These are phyloP conservation scores for Fennellomyces sp. DNA, from an alignment of 371 early-diverging fungal species.

Conservation along the genomic window DNA sequence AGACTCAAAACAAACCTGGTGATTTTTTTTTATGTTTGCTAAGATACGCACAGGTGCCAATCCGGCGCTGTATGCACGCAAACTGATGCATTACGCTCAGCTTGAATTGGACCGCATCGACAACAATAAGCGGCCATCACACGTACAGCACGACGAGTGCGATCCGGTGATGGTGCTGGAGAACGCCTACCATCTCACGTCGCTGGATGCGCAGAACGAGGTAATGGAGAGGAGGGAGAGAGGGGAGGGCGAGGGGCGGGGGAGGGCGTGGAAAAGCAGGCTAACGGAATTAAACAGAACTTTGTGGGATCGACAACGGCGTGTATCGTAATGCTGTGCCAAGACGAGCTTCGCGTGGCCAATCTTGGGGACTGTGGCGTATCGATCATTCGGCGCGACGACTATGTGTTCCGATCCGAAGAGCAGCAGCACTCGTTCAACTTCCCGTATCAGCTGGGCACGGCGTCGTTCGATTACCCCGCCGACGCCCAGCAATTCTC, in stretches of 20 bases:
- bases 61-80: constrained; percentile 83
- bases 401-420: constrained; percentile 88
- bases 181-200: constrained; percentile 28
- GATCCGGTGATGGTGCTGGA: constrained; percentile 27
- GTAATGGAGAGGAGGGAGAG: constrained; percentile 4
- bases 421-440: constrained; percentile 85
- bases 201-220: constrained; percentile 30
- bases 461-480: constrained; percentile 64
- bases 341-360: constrained; percentile 88
- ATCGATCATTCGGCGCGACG: constrained; percentile 78
- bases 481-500: constrained; percentile 70
- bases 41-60: too few species aligned
- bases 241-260: background rate
- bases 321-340: constrained; percentile 80
- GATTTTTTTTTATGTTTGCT: background rate
- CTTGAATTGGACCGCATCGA: constrained; percentile 74
- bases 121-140: constrained; percentile 24
- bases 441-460: constrained; percentile 79
- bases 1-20: background rate
- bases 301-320: constrained; percentile 87
- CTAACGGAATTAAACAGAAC: constrained; percentile 6
- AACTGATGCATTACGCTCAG: constrained; percentile 88
- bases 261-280: too few species aligned
- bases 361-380: constrained; percentile 94
- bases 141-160: constrained; percentile 14